phyloP scores from a whole-genome alignment of 2,329 filamentous ascomycete genomes.

The Cytospora mali region DNA sequence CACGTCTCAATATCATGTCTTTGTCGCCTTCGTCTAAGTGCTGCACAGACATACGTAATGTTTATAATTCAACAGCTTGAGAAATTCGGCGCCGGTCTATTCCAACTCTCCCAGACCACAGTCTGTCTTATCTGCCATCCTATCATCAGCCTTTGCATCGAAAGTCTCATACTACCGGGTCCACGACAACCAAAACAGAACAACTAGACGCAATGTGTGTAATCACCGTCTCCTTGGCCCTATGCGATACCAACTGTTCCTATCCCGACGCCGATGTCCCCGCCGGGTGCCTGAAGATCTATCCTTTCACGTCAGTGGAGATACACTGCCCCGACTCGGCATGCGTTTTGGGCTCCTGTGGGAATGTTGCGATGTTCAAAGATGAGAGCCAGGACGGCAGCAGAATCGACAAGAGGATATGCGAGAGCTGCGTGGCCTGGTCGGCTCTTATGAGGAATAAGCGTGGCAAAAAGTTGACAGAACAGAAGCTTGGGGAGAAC shows the following conservation, averaged over 20 bases:
- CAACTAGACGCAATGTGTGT: conserved; percentile 7
- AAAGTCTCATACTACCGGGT: neutral
- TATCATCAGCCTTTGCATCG: neutral
- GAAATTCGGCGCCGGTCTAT: neutral
- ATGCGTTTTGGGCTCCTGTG: neutral
- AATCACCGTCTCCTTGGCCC: conserved; percentile 2
- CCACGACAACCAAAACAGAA: neutral
- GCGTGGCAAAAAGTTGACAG: neutral
- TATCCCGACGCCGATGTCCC: neutral
- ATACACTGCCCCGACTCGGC: neutral
- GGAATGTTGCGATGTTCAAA: neutral
- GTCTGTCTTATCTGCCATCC: neutral
- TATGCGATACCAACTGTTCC: conserved; percentile 3
- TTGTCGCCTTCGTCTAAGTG: neutral
- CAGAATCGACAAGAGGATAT: conserved; percentile 8
- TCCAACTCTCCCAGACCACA: too few species aligned
- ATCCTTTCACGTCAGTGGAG: neutral
- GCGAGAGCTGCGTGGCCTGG: conserved; percentile 10
- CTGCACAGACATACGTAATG: neutral
- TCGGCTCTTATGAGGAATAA: conserved; percentile 7
- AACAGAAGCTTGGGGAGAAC: neutral
- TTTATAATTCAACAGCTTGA: neutral
- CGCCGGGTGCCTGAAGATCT: conserved; percentile 5
- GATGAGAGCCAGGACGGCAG: neutral
- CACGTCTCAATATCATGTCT: neutral